Conservation (phyloP, 306 rosid genomes). For the Betula pendula region DNA sequence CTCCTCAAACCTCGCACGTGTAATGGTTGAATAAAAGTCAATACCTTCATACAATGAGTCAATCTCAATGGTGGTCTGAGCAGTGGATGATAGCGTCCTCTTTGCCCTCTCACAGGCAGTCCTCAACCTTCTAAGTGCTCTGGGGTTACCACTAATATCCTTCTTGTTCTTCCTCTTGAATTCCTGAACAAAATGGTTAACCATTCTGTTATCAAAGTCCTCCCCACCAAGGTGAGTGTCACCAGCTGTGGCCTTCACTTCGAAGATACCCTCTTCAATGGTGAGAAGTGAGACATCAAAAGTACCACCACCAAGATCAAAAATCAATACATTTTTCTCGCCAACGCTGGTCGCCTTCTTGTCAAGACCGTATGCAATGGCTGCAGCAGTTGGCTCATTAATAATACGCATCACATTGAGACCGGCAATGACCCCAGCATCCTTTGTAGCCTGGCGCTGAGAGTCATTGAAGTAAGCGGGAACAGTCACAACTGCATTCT, state of each 20-base stretch:
- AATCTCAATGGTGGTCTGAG: conserved; percentile 74
- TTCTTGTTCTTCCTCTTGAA: conserved; percentile 75
- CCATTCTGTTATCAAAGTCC: conserved; percentile 75
- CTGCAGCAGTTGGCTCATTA: conserved; percentile 77
- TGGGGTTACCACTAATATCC: conserved; percentile 67
- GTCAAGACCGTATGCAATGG: conserved; percentile 71
- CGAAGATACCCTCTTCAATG: conserved; percentile 73
- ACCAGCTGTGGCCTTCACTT: conserved; percentile 76
- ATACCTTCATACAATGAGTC: conserved; percentile 74
- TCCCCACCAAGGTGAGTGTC: conserved; percentile 91
- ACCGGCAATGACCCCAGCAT: conserved; percentile 70
- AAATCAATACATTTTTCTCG: conserved; percentile 64
- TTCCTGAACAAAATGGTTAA: conserved; percentile 78
- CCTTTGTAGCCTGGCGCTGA: conserved; percentile 76
- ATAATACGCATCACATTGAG: conserved; percentile 64
- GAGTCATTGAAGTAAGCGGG: conserved; percentile 83
- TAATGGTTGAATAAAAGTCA: conserved; percentile 65
- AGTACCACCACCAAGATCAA: conserved; percentile 63
- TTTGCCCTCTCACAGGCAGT: conserved; percentile 77
- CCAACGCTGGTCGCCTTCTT: conserved; percentile 59
- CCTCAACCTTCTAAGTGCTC: conserved; percentile 75
- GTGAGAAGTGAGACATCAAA: conserved; percentile 75
- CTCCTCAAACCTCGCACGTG: conserved; percentile 77
- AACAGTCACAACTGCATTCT: conserved; percentile 81
- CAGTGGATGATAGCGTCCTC: conserved; percentile 77